Percentiles rank a stretch among this genome's conserved stretches.
phyloP scores from a whole-genome alignment of 495 filamentous ascomycete species.

The Apodospora peruviana region DNA sequence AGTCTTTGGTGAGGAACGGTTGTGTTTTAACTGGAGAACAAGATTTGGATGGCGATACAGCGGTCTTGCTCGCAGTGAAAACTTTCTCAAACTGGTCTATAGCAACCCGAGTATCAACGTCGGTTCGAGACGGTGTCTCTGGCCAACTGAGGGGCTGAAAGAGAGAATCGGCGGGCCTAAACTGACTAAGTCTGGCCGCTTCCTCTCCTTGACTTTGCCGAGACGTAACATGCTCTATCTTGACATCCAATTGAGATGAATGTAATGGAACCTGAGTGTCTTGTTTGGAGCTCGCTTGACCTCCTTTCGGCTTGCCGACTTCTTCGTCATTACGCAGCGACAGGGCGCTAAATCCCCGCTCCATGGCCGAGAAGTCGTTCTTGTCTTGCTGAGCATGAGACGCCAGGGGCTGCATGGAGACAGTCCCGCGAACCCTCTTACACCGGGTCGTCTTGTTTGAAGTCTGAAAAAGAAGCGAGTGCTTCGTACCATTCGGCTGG shows the following conservation, averaged over 20 bases:
- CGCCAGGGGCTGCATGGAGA: slow-evolving; percentile 23
- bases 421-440: slow-evolving; percentile 21
- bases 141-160: neutral
- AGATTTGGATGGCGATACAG: slow-evolving; percentile 18
- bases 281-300: slow-evolving; percentile 36
- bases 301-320: slow-evolving; percentile 7
- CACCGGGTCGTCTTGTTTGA: slow-evolving; percentile 18
- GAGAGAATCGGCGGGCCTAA: slow-evolving; percentile 9
- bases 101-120: slow-evolving; percentile 5
- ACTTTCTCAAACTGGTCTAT: slow-evolving; percentile 12
- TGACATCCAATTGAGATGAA: slow-evolving; percentile 11
- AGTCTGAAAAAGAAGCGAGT: slow-evolving; percentile 8
- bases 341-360: slow-evolving; percentile 18
- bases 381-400: slow-evolving; percentile 5
- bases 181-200: slow-evolving; percentile 4
- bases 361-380: slow-evolving; percentile 23
- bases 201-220: slow-evolving; percentile 7
- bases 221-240: slow-evolving; percentile 4
- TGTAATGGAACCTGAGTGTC: slow-evolving; percentile 4
- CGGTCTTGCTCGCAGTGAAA: slow-evolving; percentile 10
- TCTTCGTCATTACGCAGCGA: slow-evolving; percentile 21
- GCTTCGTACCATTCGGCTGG: slow-evolving; percentile 63
- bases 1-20: slow-evolving; percentile 64
- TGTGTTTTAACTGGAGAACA: slow-evolving; percentile 34
- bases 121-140: slow-evolving; percentile 10